Conservation (phyloP, 75 land plant genomes). For the Larix kaempferi region DNA sequence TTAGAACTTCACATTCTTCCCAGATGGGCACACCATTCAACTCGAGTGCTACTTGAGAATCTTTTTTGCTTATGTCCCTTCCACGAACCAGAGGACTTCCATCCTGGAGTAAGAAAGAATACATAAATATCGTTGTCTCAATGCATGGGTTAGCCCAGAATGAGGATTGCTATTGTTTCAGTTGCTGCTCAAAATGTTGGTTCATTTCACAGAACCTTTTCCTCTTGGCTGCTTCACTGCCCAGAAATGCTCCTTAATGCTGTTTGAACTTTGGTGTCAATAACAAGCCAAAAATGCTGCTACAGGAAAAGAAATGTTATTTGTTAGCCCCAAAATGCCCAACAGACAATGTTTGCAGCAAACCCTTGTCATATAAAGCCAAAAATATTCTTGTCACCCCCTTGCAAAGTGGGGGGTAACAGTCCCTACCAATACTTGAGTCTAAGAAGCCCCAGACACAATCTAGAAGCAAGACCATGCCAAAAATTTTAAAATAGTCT, state of each 20-base stretch:
- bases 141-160: slow-evolving; percentile 80
- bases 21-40: slow-evolving; percentile 77
- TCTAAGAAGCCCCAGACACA: neutral
- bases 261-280: too few species aligned
- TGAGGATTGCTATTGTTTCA: slow-evolving; percentile 72
- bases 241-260: too few species aligned
- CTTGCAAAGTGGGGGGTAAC: too few species aligned
- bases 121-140: slow-evolving; percentile 61
- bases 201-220: too few species aligned
- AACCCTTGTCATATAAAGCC: too few species aligned
- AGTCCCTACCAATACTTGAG: too few species aligned
- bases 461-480: neutral
- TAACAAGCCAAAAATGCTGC: slow-evolving; percentile 17
- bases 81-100: slow-evolving; percentile 35
- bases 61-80: slow-evolving; percentile 16
- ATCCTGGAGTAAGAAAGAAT: slow-evolving; percentile 35
- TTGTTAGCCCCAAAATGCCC: too few species aligned
- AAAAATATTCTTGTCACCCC: too few species aligned
- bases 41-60: slow-evolving; percentile 25
- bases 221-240: too few species aligned
- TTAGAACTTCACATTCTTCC: slow-evolving; percentile 72
- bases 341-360: too few species aligned
- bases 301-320: too few species aligned
- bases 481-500: neutral
- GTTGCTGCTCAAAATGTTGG: slow-evolving; percentile 11